Evolutionary conservation across 2,329 filamentous ascomycete genomes (phyloP), one percentile per base, ranked within the genome.

Genomic region (Ceratocystis huliohia): DNA sequence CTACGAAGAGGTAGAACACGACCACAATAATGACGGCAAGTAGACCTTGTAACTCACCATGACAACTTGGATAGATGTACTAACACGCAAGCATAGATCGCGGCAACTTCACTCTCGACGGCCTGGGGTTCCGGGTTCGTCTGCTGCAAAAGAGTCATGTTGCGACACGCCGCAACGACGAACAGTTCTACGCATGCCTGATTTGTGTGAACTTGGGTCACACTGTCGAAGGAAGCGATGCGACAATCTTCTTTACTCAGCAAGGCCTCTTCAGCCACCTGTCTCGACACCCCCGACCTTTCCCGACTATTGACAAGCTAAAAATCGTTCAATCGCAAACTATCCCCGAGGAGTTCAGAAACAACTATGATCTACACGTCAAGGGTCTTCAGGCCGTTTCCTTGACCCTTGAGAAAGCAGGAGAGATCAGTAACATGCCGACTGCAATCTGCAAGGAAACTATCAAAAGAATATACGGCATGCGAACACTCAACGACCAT

Each of bases 61-160:
- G 5, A 1, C 22, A 28, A 7, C 28, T 65, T 20, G 7, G 37
- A 1, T 25, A 6, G 17, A 48, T 17, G 28, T 46, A 41, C 17
- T 65, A 28, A 53, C 65, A 62, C 56, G 57, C n/a, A 17, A 10
- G n/a, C 64, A 61, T 63, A 80, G 79, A 79, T 33, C 73, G 75
- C 8, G 81, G 78, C 2, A 84, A 79, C 69, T 80, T 79, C 65
- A 74, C 74, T 8, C 76, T 78, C 13, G 75, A 75, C 50, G 76
- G 74, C 5, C 75, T 84, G 57, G 75, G 75, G 5, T 84, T 81
- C 70, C 80, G 82, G 6, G 70, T 83, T 1, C 79, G 82, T 1
- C 80, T 84, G 68, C 76, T 84, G 3, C 80, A 81, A 69, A 84
- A 84, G 71, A 79, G 78, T 64, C 82, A 84, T 70, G 66, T 84